These are phyloP conservation scores for Sarocladium oryzae DNA, from an alignment of 2,329 filamentous ascomycete species.

Conservation along the genomic window DNA sequence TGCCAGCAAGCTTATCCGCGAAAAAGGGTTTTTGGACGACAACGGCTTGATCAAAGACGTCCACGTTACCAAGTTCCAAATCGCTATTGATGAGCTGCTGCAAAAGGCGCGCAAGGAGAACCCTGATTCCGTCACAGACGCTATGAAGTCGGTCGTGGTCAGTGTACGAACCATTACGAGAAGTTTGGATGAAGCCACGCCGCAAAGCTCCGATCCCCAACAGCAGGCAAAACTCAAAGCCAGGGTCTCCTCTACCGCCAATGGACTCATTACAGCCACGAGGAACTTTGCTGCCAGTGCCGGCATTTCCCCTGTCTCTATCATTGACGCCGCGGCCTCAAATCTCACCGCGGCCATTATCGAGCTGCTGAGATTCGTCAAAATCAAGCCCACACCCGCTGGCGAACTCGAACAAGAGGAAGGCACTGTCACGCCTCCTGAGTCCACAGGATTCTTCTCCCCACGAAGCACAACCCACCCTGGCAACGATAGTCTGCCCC, in stretches of 20 bases:
- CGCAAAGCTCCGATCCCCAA: slow-evolving; percentile 48
- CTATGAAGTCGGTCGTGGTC: slow-evolving; percentile 80
- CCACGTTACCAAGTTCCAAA: slow-evolving; percentile 90
- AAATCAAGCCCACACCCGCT: slow-evolving; percentile 70
- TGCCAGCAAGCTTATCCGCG: slow-evolving; percentile 58
- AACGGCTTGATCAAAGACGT: slow-evolving; percentile 82
- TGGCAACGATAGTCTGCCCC: slow-evolving; percentile 33
- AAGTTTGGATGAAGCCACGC: slow-evolving; percentile 59
- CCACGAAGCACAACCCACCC: slow-evolving; percentile 39
- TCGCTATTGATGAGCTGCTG: slow-evolving; percentile 86
- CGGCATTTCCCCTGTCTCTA: slow-evolving; percentile 84
- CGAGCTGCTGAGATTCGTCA: slow-evolving; percentile 75
- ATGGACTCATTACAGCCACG: slow-evolving; percentile 89
- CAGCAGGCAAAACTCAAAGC: slow-evolving; percentile 66
- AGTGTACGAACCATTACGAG: slow-evolving; percentile 79
- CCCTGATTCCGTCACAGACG: slow-evolving; percentile 68
- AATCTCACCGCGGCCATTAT: slow-evolving; percentile 82
- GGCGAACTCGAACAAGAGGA: slow-evolving; percentile 74
- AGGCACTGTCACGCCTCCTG: slow-evolving; percentile 56
- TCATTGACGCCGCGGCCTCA: slow-evolving; percentile 88
- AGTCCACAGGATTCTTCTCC: slow-evolving; percentile 64
- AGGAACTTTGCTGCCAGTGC: slow-evolving; percentile 82
- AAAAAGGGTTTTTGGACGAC: slow-evolving; percentile 61
- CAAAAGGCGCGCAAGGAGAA: slow-evolving; percentile 68
- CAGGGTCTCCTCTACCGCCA: slow-evolving; percentile 85